Evolutionary conservation across 176 grass and related monocot species (phyloP).

Genomic region (Pontederia paniculata): DNA sequence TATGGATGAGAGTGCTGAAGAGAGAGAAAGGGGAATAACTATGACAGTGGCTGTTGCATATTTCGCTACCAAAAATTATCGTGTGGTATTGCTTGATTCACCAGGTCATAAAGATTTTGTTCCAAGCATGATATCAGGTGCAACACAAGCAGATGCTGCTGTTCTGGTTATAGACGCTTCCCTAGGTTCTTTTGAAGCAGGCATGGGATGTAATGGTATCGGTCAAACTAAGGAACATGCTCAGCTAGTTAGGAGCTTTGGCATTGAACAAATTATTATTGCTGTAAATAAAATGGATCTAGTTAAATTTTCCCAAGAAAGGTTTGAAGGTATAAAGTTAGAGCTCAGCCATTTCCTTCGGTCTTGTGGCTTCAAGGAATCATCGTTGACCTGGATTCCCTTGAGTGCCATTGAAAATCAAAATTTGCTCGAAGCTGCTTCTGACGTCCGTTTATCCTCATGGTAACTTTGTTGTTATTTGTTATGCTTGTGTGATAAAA

Average conservation of each 20-base stretch:
- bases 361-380: slow-evolving; percentile 79
- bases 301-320: slow-evolving; percentile 49
- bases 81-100: slow-evolving; percentile 65
- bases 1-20: slow-evolving; percentile 61
- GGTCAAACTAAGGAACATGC: slow-evolving; percentile 90
- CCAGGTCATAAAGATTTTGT: slow-evolving; percentile 93
- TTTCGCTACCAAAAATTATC: slow-evolving; percentile 56
- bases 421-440: slow-evolving; percentile 44
- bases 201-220: slow-evolving; percentile 48
- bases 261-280: slow-evolving; percentile 72
- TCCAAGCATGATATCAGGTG: slow-evolving; percentile 84
- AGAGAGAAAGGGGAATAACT: slow-evolving; percentile 73
- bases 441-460: slow-evolving; percentile 55
- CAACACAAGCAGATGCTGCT: slow-evolving; percentile 68
- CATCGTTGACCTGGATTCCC: slow-evolving; percentile 54
- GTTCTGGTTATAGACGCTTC: slow-evolving; percentile 79
- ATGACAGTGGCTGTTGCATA: slow-evolving; percentile 76
- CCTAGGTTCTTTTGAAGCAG: slow-evolving; percentile 77
- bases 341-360: slow-evolving; percentile 62
- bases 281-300: slow-evolving; percentile 89
- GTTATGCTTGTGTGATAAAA: not conserved
- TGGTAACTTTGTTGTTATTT: slow-evolving; percentile 36
- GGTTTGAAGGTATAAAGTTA: slow-evolving; percentile 49
- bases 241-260: slow-evolving; percentile 80
- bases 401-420: slow-evolving; percentile 76